Evolutionary conservation across 768 basidiomycete species (phyloP), one percentile per base, ranked within the genome.

Genomic region (Mrakia gelida): DNA sequence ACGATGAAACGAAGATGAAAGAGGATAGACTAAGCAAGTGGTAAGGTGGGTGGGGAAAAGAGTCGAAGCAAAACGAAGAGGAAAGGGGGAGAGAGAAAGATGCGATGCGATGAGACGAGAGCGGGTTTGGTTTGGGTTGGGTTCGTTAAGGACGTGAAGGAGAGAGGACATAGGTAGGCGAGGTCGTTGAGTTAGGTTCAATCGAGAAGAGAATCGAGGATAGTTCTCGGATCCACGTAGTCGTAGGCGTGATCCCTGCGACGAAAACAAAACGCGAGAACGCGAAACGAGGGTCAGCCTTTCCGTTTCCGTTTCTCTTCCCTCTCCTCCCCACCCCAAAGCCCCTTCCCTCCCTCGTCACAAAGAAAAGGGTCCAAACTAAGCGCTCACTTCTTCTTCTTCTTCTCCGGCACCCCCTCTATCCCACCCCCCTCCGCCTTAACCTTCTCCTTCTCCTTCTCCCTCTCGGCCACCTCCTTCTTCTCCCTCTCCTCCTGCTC

Each of bases 201-300:
- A 23, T 54, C 73, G 23, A 49, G 49, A 45, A 71, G 52, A 26
- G 72, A 78, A 54, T 67, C 63, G 32, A 75, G 77, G 52, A 73
- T 78, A 9, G 76, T 30, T 28, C 49, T 34, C 15, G 72, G 77
- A n/a, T 78, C 77, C 43, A 73, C 63, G n/a, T 73, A 78, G 23
- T 71, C 70, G 49, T 77, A 77, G 9, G 59, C 56, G 71, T 72
- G 45, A 34, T 71, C 59, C 13, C 41, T 67, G 26, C 16, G n/a
- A 26, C 16, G 7, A 32, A 21, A 56, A 34, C 30, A n/a, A 54
- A 52, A 52, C 15, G 16, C n/a, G 30, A 23, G 28, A 62, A 18
- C 21, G 38, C 26, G 18, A 32, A 52, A 32, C 28, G 43, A 11
- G 16, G 21, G 49, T 71, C 45, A 71, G 54, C 32, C 38, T 26